Evolutionary conservation across 768 basidiomycete species (phyloP).

Genomic region (Rhizopogon salebrosus): DNA sequence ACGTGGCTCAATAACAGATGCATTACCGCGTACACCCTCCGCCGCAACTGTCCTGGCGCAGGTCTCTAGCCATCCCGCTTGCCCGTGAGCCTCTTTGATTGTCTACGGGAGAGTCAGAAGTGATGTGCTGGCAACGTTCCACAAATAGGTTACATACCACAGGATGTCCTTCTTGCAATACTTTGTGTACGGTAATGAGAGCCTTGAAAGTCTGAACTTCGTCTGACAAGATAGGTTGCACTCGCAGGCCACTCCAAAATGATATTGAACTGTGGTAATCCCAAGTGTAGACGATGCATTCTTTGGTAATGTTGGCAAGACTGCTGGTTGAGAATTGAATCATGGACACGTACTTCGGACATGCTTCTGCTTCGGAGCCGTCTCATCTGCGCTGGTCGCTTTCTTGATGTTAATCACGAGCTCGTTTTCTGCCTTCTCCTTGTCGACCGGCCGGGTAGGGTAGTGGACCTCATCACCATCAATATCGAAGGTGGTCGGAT

Average conservation of each 20-base stretch:
- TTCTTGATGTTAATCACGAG: conserved; percentile 96
- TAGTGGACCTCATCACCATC: conserved; percentile 84
- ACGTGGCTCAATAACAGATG: conserved; percentile 1
- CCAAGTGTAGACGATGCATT: conserved; percentile 99
- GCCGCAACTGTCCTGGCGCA: conserved; percentile 84
- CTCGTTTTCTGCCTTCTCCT: conserved; percentile 95
- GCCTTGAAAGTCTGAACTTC: conserved; percentile 99
- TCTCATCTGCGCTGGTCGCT: conserved; percentile 91
- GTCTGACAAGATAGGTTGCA: conserved; percentile 94
- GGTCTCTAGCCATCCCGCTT: conserved; percentile 97
- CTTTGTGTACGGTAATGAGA: conserved; percentile 95
- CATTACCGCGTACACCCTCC: conserved; percentile 72
- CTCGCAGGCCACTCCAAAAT: conserved; percentile 95
- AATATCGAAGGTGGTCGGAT: conserved; percentile 49
- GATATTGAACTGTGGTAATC: conserved; percentile 97
- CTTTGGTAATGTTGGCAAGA: conserved; percentile 36
- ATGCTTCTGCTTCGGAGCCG: conserved; percentile 98
- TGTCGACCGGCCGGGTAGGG: conserved; percentile 96
- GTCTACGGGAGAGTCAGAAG: conserved; percentile 48
- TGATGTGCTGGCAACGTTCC: not conserved
- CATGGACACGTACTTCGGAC: conserved; percentile 76
- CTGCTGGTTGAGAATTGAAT: conserved; percentile 6
- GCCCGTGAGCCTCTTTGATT: conserved; percentile 93
- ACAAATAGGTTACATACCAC: conserved; percentile 44
- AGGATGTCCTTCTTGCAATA: conserved; percentile 96